Base-by-base conservation (phyloP, 345 rosid species). In the Laguncularia racemosa region DNA sequence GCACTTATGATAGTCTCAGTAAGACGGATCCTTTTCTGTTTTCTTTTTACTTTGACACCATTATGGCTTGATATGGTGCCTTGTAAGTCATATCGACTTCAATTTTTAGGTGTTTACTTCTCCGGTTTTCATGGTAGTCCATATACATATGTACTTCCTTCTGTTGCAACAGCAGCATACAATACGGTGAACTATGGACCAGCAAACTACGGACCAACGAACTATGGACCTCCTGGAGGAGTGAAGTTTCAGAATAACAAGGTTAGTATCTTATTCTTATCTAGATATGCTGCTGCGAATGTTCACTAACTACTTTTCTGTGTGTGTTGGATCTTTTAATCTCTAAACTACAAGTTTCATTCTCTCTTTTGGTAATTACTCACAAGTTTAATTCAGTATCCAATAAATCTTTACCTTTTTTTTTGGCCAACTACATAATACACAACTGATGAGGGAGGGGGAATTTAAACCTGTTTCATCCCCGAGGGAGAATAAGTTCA, bases 201-300 rank as follows among this genome's bases (percentile, higher is more conserved):
- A 64, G 78, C 40, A 33, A 33, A 33, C 40, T 33, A 33, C 7
- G 40, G 40, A 33, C 40, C 83, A 20, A 71, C 70, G 59, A 73
- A 78, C 75, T 88, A 90, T 67, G 82, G 89, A 73, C 80, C 79
- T 64, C 78, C 82, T 52, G 95, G 92, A 38, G 97, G 86, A 61
- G 90, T 73, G 64, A 95, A 80, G 79, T 84, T 71, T 73, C 97
- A 80, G 66, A 84, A 84, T 76, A 82, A 67, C 76, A 84, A 88
- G 99, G 99, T 95, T 72, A 63, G 43, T 66, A 50, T 63, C 51
- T 48, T 71, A 65, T 60, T 28, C 44, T 46, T 44, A 28, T 67
- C 53, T 69, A 61, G 62, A 58, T 62, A 62, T 57, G 14, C 50
- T 26, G 23, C 16, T 64, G n/a, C n/a, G n/a, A n/a, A n/a, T n/a